Percentiles rank a stretch among this genome's conserved stretches.
Conservation (phyloP, 2,329 filamentous ascomycete genomes). For the Arachnomyces sp. region DNA sequence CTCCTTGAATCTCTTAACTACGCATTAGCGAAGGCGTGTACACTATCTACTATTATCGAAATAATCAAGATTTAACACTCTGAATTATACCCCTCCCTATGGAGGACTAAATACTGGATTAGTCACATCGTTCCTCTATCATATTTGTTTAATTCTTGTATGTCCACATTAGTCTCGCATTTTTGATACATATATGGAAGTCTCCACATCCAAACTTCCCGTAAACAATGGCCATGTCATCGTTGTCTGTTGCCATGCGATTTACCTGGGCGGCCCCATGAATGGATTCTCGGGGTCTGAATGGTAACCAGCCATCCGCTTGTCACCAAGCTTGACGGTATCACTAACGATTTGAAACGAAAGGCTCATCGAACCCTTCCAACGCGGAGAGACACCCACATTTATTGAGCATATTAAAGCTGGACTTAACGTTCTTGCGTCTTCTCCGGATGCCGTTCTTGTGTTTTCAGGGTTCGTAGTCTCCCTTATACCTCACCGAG, state of each 20-base stretch:
- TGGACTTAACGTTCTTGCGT: constrained; percentile 49
- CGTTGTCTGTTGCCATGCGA: constrained; percentile 77
- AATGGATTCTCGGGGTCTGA: constrained; percentile 50
- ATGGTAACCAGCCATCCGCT: constrained; percentile 39
- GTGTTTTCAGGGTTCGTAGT: constrained; percentile 63
- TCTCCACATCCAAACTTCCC: too few species aligned
- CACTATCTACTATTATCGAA: too few species aligned
- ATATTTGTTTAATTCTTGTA: too few species aligned
- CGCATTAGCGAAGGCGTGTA: too few species aligned
- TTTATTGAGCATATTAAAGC: constrained; percentile 69
- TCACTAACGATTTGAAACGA: constrained; percentile 1
- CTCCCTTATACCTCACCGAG: neutral
- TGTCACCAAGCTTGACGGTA: neutral
- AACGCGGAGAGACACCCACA: constrained; percentile 67
- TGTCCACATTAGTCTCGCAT: too few species aligned
- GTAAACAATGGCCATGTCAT: constrained; percentile 50
- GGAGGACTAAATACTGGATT: too few species aligned
- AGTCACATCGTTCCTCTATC: too few species aligned
- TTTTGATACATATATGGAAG: too few species aligned
- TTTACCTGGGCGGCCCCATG: constrained; percentile 57
- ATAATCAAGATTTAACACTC: too few species aligned
- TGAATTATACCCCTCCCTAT: too few species aligned
- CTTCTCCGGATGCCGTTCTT: constrained; percentile 46
- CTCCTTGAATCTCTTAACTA: too few species aligned
- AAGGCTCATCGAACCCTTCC: constrained; percentile 68